Percentiles rank a stretch among this genome's conserved stretches.
These are phyloP conservation scores for Phaeolepiota aurea DNA, from an alignment of 768 basidiomycete genomes.

Conservation along the genomic window DNA sequence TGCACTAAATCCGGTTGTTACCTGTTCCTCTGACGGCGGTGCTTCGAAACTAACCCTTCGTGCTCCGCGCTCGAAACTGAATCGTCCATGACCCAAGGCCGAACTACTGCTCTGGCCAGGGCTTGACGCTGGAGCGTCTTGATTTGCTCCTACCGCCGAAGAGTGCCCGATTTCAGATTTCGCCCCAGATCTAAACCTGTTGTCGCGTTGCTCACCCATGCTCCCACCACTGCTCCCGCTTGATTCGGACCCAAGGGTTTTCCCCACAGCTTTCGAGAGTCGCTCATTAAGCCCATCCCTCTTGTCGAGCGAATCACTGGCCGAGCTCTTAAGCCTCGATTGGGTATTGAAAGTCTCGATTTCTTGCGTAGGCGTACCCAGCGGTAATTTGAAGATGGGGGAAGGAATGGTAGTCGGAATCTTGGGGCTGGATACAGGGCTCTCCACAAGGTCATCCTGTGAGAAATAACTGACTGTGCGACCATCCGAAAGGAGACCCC, in stretches of 20 bases:
- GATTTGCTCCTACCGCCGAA: not conserved
- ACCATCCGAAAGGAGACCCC: not conserved
- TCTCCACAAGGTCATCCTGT: conserved; percentile 4
- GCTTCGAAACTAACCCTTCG: not conserved
- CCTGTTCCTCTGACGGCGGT: too few relatives aligned
- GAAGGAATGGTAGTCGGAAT: conserved; percentile 4
- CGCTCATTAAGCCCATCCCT: conserved; percentile 34
- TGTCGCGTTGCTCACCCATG: not conserved
- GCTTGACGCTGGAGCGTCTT: not conserved
- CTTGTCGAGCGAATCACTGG: conserved; percentile 8
- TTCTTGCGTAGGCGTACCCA: not conserved
- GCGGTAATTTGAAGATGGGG: conserved; percentile 4
- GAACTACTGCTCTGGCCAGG: not conserved
- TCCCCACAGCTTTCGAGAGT: conserved; percentile 13
- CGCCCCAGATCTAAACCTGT: too few relatives aligned
- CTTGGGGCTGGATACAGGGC: conserved; percentile 14
- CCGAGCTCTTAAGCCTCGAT: conserved; percentile 4
- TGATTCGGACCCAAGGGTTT: not conserved
- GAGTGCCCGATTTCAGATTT: conserved; percentile 1
- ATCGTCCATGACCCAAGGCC: not conserved
- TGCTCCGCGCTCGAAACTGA: not conserved
- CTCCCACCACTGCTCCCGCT: not conserved
- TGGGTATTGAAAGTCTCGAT: not conserved
- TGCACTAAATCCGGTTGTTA: too few relatives aligned
- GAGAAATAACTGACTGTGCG: not conserved